A percentile compares a stretch with the other conserved stretches of the same genome.
These are phyloP conservation scores for Zarea fungicola DNA, from an alignment of 2,329 filamentous ascomycete genomes.

Conservation along the genomic window DNA sequence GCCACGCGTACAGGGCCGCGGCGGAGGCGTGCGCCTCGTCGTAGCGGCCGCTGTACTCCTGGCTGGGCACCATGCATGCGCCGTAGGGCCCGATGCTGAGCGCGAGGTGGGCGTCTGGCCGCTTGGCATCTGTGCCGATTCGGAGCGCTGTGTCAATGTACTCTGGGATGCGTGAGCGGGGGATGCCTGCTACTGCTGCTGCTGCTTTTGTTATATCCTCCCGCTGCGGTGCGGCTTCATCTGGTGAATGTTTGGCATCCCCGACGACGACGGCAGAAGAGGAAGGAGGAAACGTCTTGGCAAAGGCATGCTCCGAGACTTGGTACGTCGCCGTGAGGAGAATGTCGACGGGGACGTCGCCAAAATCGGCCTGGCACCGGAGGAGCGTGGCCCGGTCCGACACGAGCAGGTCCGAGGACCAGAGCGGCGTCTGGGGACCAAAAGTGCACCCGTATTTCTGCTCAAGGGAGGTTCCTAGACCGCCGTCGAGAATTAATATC, in stretches of 20 bases:
- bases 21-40: constrained; percentile 41
- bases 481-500: constrained; percentile 57
- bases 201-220: constrained; percentile 25
- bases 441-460: constrained; percentile 51
- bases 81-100: constrained; percentile 63
- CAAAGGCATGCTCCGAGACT: constrained; percentile 52
- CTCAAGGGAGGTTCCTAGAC: constrained; percentile 62
- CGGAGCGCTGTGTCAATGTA: constrained; percentile 40
- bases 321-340: constrained; percentile 66
- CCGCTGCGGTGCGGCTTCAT: too few relatives aligned
- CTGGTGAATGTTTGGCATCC: too few relatives aligned
- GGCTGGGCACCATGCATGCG: constrained; percentile 59
- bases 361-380: constrained; percentile 53
- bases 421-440: constrained; percentile 50
- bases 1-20: constrained; percentile 49
- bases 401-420: constrained; percentile 63
- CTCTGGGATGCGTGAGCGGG: constrained; percentile 30
- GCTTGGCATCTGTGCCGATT: constrained; percentile 35
- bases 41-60: constrained; percentile 61
- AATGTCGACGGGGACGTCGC: constrained; percentile 52
- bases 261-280: too few relatives aligned
- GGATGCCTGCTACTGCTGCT: constrained; percentile 39
- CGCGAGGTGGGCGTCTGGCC: constrained; percentile 36
- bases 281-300: constrained; percentile 33
- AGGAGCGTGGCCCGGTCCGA: constrained; percentile 45